A percentile compares a stretch with the other conserved stretches of the same genome.
Evolutionary conservation across 1,139 yeast species (phyloP).

Genomic region (Blastobotrys arbuscula): DNA sequence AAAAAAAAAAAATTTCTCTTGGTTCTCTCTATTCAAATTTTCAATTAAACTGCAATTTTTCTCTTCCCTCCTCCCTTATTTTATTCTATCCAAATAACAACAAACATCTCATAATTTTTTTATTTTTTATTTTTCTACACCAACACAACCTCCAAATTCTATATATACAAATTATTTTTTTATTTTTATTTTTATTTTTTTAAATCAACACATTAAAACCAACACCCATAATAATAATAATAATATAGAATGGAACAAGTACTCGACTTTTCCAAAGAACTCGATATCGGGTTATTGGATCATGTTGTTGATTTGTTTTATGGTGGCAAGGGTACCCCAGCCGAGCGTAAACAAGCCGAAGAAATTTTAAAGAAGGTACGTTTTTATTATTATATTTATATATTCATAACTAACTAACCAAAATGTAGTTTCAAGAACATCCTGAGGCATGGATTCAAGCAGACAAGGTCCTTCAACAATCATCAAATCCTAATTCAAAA

Average conservation of each 20-base stretch:
- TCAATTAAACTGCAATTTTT: background rate
- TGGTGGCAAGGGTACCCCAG: constrained; percentile 66
- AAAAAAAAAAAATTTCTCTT: background rate
- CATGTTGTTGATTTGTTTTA: constrained; percentile 83
- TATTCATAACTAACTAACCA: constrained; percentile 2
- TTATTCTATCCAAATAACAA: background rate
- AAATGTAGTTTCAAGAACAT: constrained; percentile 66
- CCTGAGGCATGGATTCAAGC: constrained; percentile 96
- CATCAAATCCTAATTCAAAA: constrained; percentile 79
- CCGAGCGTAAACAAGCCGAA: constrained; percentile 73
- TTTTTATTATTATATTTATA: background rate
- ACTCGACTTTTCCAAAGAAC: constrained; percentile 77
- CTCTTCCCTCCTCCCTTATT: background rate
- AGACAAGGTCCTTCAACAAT: constrained; percentile 77
- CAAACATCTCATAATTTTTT: background rate
- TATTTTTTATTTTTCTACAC: background rate
- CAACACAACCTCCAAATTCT: background rate
- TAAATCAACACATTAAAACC: background rate
- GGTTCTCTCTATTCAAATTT: background rate
- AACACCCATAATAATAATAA: background rate
- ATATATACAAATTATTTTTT: background rate
- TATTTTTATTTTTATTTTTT: background rate
- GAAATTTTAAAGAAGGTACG: constrained; percentile 58
- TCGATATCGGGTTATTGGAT: constrained; percentile 77
- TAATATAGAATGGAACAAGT: constrained; percentile 66